These are phyloP conservation scores for Poa pratensis DNA, from an alignment of 176 grass and related monocot species.

Conservation along the genomic window DNA sequence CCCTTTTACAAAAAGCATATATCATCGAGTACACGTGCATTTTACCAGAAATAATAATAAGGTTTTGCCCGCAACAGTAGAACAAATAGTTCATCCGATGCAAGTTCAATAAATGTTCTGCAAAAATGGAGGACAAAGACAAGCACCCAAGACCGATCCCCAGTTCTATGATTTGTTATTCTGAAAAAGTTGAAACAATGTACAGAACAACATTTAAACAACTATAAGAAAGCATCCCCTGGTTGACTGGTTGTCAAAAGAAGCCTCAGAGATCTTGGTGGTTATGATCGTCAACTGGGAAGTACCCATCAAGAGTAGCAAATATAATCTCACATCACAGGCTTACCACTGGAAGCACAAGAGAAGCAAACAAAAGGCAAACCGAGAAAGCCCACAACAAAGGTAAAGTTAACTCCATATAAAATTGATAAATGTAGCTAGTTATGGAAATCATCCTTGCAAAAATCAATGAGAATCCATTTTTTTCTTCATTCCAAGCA, in stretches of 20 bases:
- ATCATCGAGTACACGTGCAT: neutral
- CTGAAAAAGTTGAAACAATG: neutral
- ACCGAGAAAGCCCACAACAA: neutral
- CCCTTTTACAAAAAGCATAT: neutral
- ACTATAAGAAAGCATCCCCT: neutral
- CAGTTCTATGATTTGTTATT: neutral
- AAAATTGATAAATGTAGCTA: neutral
- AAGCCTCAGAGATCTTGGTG: slow-evolving; percentile 37
- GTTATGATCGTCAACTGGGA: slow-evolving; percentile 37
- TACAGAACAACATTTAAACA: neutral
- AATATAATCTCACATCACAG: slow-evolving; percentile 34
- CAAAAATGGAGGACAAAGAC: neutral
- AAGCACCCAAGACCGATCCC: neutral
- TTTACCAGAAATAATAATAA: neutral
- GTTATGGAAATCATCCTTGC: neutral
- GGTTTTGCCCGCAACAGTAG: neutral
- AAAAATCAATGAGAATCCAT: slow-evolving; percentile 6
- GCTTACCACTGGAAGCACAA: neutral
- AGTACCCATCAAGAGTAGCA: slow-evolving; percentile 42
- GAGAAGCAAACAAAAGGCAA: neutral
- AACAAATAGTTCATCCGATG: neutral
- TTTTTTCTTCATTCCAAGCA: neutral
- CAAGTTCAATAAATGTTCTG: neutral
- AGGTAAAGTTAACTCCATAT: neutral
- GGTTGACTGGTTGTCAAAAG: neutral